Evolutionary conservation across 2,329 filamentous ascomycete species (phyloP).

Genomic region (Ascochyta pisi): DNA sequence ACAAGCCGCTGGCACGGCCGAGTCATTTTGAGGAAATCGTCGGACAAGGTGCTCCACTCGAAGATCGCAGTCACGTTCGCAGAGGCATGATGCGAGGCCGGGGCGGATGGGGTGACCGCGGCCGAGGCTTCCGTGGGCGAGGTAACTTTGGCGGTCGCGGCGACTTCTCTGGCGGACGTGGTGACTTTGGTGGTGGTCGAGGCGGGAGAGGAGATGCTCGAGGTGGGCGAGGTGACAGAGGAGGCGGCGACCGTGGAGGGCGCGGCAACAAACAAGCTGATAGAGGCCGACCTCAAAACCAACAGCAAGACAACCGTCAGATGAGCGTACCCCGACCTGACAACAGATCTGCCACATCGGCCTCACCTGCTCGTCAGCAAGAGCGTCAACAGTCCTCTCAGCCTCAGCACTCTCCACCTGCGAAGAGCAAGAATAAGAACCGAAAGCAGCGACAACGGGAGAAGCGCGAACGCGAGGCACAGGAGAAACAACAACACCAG

Average conservation of each 20-base stretch:
- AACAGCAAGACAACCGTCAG: constrained; percentile 35
- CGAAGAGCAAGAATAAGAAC: constrained; percentile 39
- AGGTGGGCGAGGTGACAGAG: constrained; percentile 13
- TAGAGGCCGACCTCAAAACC: constrained; percentile 30
- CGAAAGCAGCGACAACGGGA: constrained; percentile 39
- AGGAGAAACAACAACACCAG: constrained; percentile 27
- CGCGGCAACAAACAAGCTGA: constrained; percentile 39
- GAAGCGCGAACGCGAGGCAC: constrained; percentile 36
- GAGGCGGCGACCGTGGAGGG: constrained; percentile 33
- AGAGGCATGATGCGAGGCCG: constrained; percentile 43
- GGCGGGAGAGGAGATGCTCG: constrained; percentile 28
- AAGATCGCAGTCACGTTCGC: constrained; percentile 47
- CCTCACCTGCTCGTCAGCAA: constrained; percentile 35
- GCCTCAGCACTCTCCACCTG: constrained; percentile 32
- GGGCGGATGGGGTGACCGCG: constrained; percentile 46
- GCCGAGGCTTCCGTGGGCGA: constrained; percentile 46
- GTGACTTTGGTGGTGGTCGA: constrained; percentile 34
- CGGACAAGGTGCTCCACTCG: constrained; percentile 47
- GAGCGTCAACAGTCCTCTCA: constrained; percentile 23
- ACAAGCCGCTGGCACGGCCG: constrained; percentile 56
- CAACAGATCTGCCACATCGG: constrained; percentile 30
- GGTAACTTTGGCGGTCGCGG: constrained; percentile 33
- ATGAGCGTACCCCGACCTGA: constrained; percentile 24
- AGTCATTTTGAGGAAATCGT: constrained; percentile 56
- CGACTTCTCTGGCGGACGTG: constrained; percentile 24